These are phyloP conservation scores for Arabidopsis thaliana DNA, from an alignment of 345 rosid genomes.

Conservation along the genomic window DNA sequence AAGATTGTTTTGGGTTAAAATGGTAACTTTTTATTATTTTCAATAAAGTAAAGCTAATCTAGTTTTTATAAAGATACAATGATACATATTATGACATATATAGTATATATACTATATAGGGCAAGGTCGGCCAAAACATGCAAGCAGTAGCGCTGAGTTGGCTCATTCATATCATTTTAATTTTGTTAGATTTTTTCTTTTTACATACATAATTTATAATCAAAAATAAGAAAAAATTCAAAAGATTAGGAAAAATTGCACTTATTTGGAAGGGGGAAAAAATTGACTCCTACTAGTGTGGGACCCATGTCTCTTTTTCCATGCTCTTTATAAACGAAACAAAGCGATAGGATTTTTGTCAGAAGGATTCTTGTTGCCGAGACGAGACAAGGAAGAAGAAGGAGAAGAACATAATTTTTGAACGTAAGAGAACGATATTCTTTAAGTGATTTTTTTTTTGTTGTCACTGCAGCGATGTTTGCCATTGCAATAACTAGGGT, in stretches of 20 bases:
- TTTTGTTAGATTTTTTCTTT: not conserved
- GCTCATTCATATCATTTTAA: not conserved
- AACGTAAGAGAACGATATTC: constrained; percentile 4
- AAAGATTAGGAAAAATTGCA: not conserved
- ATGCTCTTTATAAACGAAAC: not conserved
- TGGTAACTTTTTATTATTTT: not conserved
- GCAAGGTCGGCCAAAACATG: not conserved
- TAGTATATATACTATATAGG: no score
- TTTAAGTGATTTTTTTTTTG: not conserved
- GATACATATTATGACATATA: not conserved
- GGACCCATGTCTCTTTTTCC: not conserved
- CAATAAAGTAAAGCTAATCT: not conserved
- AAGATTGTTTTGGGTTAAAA: not conserved
- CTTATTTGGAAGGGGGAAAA: not conserved
- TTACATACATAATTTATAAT: not conserved
- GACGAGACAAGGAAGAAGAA: not conserved
- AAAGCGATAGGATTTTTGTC: not conserved
- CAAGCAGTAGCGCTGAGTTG: not conserved
- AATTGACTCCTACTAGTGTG: not conserved
- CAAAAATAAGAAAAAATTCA: not conserved
- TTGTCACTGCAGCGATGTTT: not conserved
- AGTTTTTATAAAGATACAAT: not conserved
- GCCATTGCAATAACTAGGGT: not conserved
- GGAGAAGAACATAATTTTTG: not conserved
- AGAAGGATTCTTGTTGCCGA: not conserved